Percentiles rank a stretch among this genome's conserved stretches.
Evolutionary conservation across 768 basidiomycete genomes (phyloP).

Genomic region (Lentinula aciculospora): DNA sequence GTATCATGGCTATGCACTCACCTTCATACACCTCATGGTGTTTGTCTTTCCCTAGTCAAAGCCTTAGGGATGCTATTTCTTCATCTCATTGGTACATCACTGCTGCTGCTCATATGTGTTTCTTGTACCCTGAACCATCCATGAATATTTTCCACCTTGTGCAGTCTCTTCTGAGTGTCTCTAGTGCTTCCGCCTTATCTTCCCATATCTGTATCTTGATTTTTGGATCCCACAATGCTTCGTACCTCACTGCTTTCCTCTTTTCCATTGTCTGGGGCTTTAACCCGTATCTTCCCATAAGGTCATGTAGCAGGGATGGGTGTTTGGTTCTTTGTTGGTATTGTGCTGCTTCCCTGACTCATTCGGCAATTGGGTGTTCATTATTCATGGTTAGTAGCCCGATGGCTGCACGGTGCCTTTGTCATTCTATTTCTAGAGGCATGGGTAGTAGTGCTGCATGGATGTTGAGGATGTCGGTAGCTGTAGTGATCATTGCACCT

Average conservation of each 20-base stretch:
- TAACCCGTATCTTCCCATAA: background rate
- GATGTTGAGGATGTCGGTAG: conserved; percentile 9
- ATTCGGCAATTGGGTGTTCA: conserved; percentile 1
- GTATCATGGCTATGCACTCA: too few species aligned
- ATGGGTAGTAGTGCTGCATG: conserved; percentile 12
- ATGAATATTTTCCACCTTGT: too few species aligned
- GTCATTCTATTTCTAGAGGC: conserved; percentile 2
- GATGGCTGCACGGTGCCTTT: background rate
- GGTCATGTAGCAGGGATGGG: conserved; percentile 12
- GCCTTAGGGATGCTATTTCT: background rate
- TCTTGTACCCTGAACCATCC: conserved; percentile 11
- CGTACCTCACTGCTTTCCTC: background rate
- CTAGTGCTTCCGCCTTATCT: too few species aligned
- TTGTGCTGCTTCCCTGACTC: too few species aligned
- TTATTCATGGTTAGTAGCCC: conserved; percentile 7
- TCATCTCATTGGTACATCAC: background rate
- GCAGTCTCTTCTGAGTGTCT: too few species aligned
- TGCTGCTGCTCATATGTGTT: conserved; percentile 6
- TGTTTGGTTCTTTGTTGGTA: background rate
- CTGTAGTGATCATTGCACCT: conserved; percentile 8
- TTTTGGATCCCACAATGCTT: background rate
- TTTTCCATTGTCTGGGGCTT: background rate
- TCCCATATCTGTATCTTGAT: too few species aligned
- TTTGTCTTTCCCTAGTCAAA: background rate
- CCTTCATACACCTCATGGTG: background rate